phyloP scores from a whole-genome alignment of 176 grass and related monocot species.

The Paspalum vaginatum region DNA sequence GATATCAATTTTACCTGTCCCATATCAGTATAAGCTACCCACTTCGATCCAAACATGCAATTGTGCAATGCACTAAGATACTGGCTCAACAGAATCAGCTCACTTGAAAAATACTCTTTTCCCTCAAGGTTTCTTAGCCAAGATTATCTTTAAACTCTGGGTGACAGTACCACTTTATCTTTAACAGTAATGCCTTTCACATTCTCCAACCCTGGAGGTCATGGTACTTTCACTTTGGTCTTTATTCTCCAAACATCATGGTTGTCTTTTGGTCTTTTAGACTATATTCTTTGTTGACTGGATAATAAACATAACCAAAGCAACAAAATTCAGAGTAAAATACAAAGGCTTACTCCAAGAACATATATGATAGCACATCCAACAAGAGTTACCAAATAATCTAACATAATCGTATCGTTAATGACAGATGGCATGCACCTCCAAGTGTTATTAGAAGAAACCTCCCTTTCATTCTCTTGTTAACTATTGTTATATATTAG shows the following conservation, averaged over 20 bases:
- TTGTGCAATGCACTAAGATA: conserved; percentile 53
- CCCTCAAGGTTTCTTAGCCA: conserved; percentile 73
- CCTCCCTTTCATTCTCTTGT: not conserved
- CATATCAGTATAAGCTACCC: conserved; percentile 48
- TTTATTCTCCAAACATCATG: conserved; percentile 67
- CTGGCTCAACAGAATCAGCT: conserved; percentile 60
- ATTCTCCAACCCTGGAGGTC: conserved; percentile 63
- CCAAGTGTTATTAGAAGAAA: not conserved
- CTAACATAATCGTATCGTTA: conserved; percentile 28
- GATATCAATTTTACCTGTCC: conserved; percentile 66
- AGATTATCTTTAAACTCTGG: conserved; percentile 61
- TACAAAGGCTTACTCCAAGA: conserved; percentile 37
- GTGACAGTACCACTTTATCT: conserved; percentile 52
- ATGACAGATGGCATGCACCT: conserved; percentile 27
- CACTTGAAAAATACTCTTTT: conserved; percentile 63
- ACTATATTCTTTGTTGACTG: conserved; percentile 78
- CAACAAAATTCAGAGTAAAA: conserved; percentile 63
- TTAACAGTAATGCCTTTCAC: conserved; percentile 56
- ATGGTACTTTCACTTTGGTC: conserved; percentile 60
- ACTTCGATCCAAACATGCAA: conserved; percentile 68
- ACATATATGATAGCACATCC: conserved; percentile 32
- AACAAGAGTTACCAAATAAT: conserved; percentile 36
- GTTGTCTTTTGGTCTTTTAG: conserved; percentile 73
- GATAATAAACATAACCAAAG: conserved; percentile 72
- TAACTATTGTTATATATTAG: not conserved